Conservation (phyloP, 106 monocot species). For the Cymbidium sinense region DNA sequence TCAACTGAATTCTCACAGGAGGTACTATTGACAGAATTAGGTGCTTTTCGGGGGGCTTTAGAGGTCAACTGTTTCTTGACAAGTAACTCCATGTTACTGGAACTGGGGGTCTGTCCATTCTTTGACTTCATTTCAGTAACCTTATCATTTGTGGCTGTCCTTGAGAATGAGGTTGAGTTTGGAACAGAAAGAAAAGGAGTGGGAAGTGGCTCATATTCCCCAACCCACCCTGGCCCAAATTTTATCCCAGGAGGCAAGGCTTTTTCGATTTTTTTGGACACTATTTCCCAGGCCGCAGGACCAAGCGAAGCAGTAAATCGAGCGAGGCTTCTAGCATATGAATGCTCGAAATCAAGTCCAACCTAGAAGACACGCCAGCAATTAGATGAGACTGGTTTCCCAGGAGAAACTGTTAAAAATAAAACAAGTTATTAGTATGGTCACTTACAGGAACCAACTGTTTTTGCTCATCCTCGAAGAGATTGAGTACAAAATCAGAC, state of each 20-base stretch:
- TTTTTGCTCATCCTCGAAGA: conserved; percentile 34
- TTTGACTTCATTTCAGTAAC: conserved; percentile 10
- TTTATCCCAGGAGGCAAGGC: conserved; percentile 64
- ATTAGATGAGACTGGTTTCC: not conserved
- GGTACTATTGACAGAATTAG: conserved; percentile 10
- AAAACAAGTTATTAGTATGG: not conserved
- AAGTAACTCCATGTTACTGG: conserved; percentile 14
- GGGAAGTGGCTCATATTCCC: conserved; percentile 64
- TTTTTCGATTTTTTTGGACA: conserved; percentile 55
- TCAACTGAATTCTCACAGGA: conserved; percentile 8
- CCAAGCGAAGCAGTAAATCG: conserved; percentile 70
- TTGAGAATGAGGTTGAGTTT: conserved; percentile 5
- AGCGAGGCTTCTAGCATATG: conserved; percentile 82
- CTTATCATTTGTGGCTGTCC: conserved; percentile 4
- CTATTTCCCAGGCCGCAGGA: conserved; percentile 72
- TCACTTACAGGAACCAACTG: conserved; percentile 58
- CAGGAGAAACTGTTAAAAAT: not conserved
- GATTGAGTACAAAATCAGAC: conserved; percentile 24
- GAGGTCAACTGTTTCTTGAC: conserved; percentile 9
- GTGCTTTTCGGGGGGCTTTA: not conserved
- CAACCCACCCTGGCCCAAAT: conserved; percentile 92
- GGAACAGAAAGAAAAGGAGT: conserved; percentile 38
- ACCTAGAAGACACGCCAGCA: conserved; percentile 40
- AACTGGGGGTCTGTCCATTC: not conserved
- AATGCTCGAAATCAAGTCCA: conserved; percentile 42